Base-by-base conservation (phyloP, 768 basidiomycete species). In the Aureoboletus auriporus region DNA sequence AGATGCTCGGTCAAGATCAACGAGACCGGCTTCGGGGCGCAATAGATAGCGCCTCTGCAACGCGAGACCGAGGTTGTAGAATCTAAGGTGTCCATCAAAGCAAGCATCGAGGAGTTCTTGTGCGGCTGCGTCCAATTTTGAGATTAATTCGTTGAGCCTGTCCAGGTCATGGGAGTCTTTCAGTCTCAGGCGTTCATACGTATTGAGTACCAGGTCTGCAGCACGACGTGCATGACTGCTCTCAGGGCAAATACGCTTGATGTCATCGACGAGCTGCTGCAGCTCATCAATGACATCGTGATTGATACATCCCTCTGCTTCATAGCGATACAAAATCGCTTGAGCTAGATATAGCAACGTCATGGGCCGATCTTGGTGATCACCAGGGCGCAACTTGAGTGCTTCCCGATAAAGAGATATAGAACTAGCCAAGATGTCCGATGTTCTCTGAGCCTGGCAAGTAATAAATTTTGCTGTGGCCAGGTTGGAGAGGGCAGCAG, bases 401-500 rank as follows among this genome's bases (percentile, higher is more conserved):
- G 54, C 60, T 14, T 47, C 37, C 17, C 36, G 48, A 39, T 51
- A 51, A 16, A 30, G 14, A 0, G 30, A 28, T 26, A 52, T 56
- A 27, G 53, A 1, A 26, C 11, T 2, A 41, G 23, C 17, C 44
- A 33, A 5, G 29, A 10, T 3, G 2, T 3, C 6, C 8, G 12
- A 27, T 4, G 13, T 16, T 7, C 20, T 30, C 4, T 37, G 26
- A 6, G 37, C n/a, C 17, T 45, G 51, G 8, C 23, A 50, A 2
- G 12, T 20, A 33, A 46, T 40, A 16, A 41, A 47, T 1, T 35
- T 4, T n/a, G 45, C 47, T 1, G 7, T 39, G 4, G 49, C 58
- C 4, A 56, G 38, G 30, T 59, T 59, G 10, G 16, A 56, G 1
- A 56, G 35, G 1, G 28, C 51, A n/a, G 42, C 47, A 2, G 48